phyloP scores from a whole-genome alignment of 2,329 filamentous ascomycete genomes.

The Bipolaris sorokiniana region DNA sequence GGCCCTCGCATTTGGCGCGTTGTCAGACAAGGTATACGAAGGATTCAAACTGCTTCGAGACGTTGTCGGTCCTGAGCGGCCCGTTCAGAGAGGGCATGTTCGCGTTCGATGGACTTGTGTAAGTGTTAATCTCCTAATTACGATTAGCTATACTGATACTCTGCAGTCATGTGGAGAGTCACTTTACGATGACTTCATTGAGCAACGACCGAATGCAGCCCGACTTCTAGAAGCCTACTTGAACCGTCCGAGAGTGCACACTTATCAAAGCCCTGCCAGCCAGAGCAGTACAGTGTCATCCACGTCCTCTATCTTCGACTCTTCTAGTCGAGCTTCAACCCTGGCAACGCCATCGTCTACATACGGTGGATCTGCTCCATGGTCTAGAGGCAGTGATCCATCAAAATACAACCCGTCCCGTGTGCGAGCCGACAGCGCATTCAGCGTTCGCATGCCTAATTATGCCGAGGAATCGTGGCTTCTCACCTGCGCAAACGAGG shows the following conservation, averaged over 20 bases:
- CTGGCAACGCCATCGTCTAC: conserved; percentile 38
- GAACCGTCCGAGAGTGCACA: conserved; percentile 41
- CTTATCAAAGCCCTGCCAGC: conserved; percentile 29
- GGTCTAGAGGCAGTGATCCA: conserved; percentile 22
- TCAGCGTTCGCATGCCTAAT: conserved; percentile 31
- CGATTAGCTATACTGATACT: conserved; percentile 1
- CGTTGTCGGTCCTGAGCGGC: conserved; percentile 40
- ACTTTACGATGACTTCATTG: conserved; percentile 50
- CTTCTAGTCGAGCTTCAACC: conserved; percentile 34
- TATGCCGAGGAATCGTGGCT: conserved; percentile 43
- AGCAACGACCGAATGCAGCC: conserved; percentile 47
- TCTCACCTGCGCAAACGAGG: conserved; percentile 49
- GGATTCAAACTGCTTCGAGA: conserved; percentile 28
- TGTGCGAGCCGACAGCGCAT: conserved; percentile 29
- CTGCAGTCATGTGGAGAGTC: conserved; percentile 39
- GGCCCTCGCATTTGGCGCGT: conserved; percentile 29
- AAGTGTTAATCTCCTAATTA: conserved; percentile 8
- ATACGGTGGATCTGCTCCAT: conserved; percentile 30
- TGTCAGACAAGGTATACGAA: conserved; percentile 29
- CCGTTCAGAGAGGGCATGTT: conserved; percentile 37
- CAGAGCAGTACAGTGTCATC: conserved; percentile 36
- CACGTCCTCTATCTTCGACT: conserved; percentile 37
- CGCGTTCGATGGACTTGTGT: conserved; percentile 48
- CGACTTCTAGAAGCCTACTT: conserved; percentile 48
- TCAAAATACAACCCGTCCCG: conserved; percentile 37